These are phyloP conservation scores for Sparassis latifolia DNA, from an alignment of 1,284 basidiomycete genomes.

Conservation along the genomic window DNA sequence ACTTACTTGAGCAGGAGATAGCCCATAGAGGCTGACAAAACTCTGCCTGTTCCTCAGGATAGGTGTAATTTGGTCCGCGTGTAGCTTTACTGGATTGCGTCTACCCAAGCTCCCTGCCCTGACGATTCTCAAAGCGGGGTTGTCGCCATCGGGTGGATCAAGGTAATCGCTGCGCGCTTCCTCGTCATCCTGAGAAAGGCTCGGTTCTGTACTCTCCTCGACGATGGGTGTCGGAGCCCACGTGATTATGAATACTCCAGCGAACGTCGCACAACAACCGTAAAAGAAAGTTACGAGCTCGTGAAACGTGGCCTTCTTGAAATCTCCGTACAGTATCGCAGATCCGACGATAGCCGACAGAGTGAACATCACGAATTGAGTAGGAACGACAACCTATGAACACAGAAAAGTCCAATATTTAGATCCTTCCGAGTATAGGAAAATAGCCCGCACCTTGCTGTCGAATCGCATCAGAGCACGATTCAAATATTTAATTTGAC, in stretches of 20 bases:
- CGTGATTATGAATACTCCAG: constrained; percentile 81
- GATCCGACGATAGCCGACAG: constrained; percentile 88
- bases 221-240: constrained; percentile 37
- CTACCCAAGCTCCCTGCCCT: constrained; percentile 27
- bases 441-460: constrained; percentile 48
- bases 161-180: constrained; percentile 22
- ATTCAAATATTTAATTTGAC: constrained; percentile 91
- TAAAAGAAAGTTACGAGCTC: constrained; percentile 84
- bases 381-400: constrained; percentile 79
- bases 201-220: constrained; percentile 1
- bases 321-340: constrained; percentile 91
- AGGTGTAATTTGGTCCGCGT: constrained; percentile 39
- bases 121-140: constrained; percentile 11
- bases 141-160: constrained; percentile 20
- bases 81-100: constrained; percentile 36
- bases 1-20: constrained; percentile 66
- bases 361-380: constrained; percentile 90
- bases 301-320: constrained; percentile 74
- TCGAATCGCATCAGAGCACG: constrained; percentile 86
- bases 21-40: constrained; percentile 53
- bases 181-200: constrained; percentile 18
- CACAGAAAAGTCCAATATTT: background rate
- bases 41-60: constrained; percentile 46
- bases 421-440: no score
- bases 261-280: constrained; percentile 76